Evolutionary conservation across 2,329 filamentous ascomycete species (phyloP), one percentile per base, ranked within the genome.

Genomic region (Penicillium glabrum): DNA sequence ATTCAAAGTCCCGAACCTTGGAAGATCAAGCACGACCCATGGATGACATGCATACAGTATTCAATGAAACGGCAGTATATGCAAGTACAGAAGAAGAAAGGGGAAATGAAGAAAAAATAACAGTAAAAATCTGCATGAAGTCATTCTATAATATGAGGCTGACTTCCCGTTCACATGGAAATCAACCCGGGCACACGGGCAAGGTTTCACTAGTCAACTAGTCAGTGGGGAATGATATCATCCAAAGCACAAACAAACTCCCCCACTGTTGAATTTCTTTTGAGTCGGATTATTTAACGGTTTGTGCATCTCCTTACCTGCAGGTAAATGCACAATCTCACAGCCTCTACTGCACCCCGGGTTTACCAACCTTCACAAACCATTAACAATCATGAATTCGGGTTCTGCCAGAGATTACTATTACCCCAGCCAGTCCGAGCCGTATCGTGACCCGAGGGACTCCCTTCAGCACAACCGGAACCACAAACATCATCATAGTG

Each of bases 201-300:
- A 52, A 52, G 21, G 50, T 46, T 52, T 41, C 14, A 52, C 50
- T 52, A 52, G 50, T 44, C 23, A 11, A 33, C 39, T 51, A 51
- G 49, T 52, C 19, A 27, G 52, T 54, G 45, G 37, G 27, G 52
- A 54, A 54, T 54, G 52, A 54, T 54, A 54, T 54, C 52, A 54
- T 54, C 33, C 33, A 46, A 49, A 26, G 5, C 33, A 26, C 11
- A 49, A 49, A 27, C 26, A 11, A 19, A 19, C 29, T 9, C 31
- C 14, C 14, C 23, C 24, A 11, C 27, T 9, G 11, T 24, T 11
- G 27, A 41, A 48, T 21, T 9, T 43, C 9, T 16, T 41, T 41
- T 11, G n/a, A n/a, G 27, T n/a, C 44, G 5, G 27, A 4, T 7
- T 35, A 48, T 37, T 48, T 48, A 48, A 35, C 11, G 6, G 14